Conservation (phyloP, 768 basidiomycete genomes). For the Tubosaeta brunneosetosa region DNA sequence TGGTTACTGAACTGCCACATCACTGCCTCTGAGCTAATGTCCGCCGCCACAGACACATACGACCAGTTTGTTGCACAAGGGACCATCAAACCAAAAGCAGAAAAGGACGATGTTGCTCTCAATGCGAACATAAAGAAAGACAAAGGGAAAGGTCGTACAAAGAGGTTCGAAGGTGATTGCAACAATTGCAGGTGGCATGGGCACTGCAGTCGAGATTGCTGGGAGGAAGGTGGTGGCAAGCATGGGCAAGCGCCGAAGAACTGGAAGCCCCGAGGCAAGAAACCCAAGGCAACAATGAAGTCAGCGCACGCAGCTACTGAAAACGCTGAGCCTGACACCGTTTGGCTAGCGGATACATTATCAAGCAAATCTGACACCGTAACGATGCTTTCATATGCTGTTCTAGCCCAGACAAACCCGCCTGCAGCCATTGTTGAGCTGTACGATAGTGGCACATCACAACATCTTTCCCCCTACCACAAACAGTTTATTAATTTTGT, state of each 20-base stretch:
- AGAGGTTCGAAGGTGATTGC: neutral
- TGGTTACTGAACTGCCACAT: neutral
- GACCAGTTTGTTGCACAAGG: neutral
- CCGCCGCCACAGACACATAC: neutral
- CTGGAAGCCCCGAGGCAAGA: neutral
- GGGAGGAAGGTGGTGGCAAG: constrained; percentile 9
- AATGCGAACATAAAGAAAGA: neutral
- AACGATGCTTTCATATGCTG: neutral
- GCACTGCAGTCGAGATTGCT: neutral
- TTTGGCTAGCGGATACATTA: no score
- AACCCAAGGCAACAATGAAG: neutral
- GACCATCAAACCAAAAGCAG: neutral
- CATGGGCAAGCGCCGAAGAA: constrained; percentile 1
- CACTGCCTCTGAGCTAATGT: neutral
- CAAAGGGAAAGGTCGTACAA: neutral
- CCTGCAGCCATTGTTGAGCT: neutral
- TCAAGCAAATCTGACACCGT: no score
- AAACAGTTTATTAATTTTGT: no score
- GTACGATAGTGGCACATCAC: neutral
- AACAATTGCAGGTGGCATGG: constrained; percentile 6
- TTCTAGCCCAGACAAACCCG: neutral
- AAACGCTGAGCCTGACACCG: no score
- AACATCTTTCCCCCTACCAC: constrained; percentile 9
- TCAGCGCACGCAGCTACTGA: no score
- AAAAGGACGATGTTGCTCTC: neutral